These are phyloP conservation scores for Phaseolus coccineus DNA, from an alignment of 331 rosid genomes.

Conservation along the genomic window DNA sequence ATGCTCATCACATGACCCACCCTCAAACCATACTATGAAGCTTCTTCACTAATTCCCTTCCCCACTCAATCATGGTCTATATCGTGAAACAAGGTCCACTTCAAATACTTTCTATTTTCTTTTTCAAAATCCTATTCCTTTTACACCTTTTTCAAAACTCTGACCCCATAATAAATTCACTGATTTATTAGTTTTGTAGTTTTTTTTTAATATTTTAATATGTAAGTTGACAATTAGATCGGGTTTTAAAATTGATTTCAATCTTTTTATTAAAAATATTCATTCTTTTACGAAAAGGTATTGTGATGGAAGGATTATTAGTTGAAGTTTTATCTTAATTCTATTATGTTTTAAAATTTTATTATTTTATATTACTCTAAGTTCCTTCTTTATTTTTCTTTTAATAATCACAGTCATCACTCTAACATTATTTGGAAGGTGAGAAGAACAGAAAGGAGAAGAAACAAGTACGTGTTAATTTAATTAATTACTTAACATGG, in stretches of 20 bases:
- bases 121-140: neutral
- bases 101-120: neutral
- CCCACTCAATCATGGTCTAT: slow-evolving; percentile 46
- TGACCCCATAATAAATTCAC: neutral
- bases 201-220: neutral
- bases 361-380: too few species aligned
- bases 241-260: neutral
- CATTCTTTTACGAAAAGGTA: too few species aligned
- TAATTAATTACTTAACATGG: too few species aligned
- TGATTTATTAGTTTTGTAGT: too few species aligned
- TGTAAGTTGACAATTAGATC: neutral
- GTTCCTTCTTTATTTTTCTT: too few species aligned
- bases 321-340: too few species aligned
- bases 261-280: neutral
- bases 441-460: too few species aligned
- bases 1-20: slow-evolving; percentile 21
- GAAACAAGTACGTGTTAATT: too few species aligned
- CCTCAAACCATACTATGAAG: slow-evolving; percentile 52
- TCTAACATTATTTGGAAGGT: too few species aligned
- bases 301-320: too few species aligned
- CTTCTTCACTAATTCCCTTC: slow-evolving; percentile 48
- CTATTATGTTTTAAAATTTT: too few species aligned
- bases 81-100: slow-evolving; percentile 10
- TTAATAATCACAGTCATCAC: too few species aligned
- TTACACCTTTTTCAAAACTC: neutral